Evolutionary conservation across 1,284 basidiomycete species (phyloP), one percentile per base, ranked within the genome.

Genomic region (Marasmius tenuissimus): DNA sequence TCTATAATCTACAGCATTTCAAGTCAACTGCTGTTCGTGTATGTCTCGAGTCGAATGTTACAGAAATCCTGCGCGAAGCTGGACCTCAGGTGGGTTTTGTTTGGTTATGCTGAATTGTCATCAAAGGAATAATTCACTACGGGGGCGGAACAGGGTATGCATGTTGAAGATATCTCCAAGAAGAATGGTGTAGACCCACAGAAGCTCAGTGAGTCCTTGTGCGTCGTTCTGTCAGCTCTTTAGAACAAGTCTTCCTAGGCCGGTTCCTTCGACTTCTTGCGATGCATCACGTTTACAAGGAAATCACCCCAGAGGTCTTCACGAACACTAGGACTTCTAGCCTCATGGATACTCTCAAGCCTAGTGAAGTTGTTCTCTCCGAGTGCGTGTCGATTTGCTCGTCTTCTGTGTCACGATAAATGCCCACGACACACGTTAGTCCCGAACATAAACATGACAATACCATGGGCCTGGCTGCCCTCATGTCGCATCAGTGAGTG

Each of bases 11-110:
- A 18, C 27, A 64, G 63, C 47, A 42, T 33, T 58, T 60, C 35
- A 60, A 60, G 42, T 64, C 72, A 5, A 60, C 71, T 11, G 68
- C 67, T 3, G 40, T 76, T 5, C 61, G 71, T 1, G 68, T 73
- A 22, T 75, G 69, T 3, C 65, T 71, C 33, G 71, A 71, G 40
- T 70, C 71, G 1, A 69, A 77, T 60, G 72, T 76, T 11, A 63
- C 69, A 4, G 77, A 79, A 65, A 76, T 77, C 12, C 63, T 79
- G 18, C 66, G 74, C 11, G 74, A 73, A 34, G 75, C 74, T 11
- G 76, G 77, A 0, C 65, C 67, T 0, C 61, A 72, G 59, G 76
- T 74, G 27, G 12, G 62, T 62, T 35, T n/a, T 16, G 45, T 7
- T n/a, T n/a, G 59, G 11, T 35, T 9, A 54, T 45, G 37, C 37